Evolutionary conservation across 441 rosid species (phyloP).

Genomic region (Pelargonium citronellum): DNA sequence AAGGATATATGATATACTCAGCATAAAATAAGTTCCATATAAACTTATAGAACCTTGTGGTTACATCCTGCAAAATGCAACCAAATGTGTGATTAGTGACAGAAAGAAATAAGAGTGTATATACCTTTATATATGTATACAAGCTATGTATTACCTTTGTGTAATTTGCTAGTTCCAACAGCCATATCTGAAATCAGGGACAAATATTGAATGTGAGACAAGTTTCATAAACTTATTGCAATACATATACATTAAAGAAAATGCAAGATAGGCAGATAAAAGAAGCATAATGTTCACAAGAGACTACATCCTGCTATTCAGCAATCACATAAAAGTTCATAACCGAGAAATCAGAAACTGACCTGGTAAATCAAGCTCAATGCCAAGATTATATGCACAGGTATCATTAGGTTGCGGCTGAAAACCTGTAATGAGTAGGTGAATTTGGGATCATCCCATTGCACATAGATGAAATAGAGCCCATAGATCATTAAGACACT

Average conservation of each 20-base stretch:
- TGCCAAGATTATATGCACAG: slow-evolving; percentile 60
- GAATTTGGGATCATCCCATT: slow-evolving; percentile 15
- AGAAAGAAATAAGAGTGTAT: no score
- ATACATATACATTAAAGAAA: neutral
- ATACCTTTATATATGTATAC: no score
- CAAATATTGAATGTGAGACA: neutral
- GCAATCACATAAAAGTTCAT: slow-evolving; percentile 5
- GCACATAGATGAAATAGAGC: neutral
- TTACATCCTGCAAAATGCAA: slow-evolving; percentile 65
- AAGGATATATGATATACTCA: slow-evolving; percentile 75
- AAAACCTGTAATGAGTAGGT: slow-evolving; percentile 62
- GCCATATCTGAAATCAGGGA: slow-evolving; percentile 43
- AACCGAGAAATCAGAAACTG: slow-evolving; percentile 23
- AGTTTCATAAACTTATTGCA: neutral
- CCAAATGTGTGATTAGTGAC: neutral
- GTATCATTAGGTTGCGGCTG: slow-evolving; percentile 65
- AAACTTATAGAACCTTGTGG: slow-evolving; percentile 58
- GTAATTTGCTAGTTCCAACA: slow-evolving; percentile 65
- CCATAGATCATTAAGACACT: slow-evolving; percentile 10
- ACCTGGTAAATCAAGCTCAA: slow-evolving; percentile 78
- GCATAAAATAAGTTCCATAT: slow-evolving; percentile 90
- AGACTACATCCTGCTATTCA: no score
- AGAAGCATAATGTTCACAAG: no score
- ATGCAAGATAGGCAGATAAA: neutral
- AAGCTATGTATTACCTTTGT: slow-evolving; percentile 48